Evolutionary conservation across 345 rosid species (phyloP).

Genomic region (Trapa incisa): DNA sequence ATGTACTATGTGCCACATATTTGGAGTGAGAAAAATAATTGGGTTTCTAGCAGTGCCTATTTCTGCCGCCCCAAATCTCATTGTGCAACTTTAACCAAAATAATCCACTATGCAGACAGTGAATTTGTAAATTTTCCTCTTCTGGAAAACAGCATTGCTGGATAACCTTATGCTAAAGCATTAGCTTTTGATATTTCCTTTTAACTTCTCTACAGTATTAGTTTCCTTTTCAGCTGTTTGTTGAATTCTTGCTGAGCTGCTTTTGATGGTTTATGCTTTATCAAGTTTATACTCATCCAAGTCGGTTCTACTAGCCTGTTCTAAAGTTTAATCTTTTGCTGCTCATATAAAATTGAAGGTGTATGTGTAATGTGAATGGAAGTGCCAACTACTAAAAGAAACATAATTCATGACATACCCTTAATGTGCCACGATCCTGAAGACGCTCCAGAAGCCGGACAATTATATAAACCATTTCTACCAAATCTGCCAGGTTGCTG

Average conservation of each 20-base stretch:
- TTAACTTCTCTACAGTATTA: neutral
- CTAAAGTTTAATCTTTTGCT: neutral
- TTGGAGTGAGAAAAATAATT: neutral
- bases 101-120: no score
- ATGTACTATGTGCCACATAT: neutral
- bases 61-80: neutral
- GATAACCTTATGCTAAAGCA: neutral
- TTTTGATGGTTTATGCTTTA: neutral
- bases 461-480: slow-evolving; percentile 57
- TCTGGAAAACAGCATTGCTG: neutral
- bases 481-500: slow-evolving; percentile 93
- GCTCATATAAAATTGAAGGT: neutral
- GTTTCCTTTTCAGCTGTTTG: neutral
- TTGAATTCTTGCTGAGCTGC: neutral
- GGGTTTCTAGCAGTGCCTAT: neutral
- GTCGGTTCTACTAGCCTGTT: neutral
- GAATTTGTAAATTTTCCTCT: neutral
- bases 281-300: neutral
- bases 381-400: neutral
- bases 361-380: neutral
- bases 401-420: slow-evolving; percentile 39
- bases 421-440: slow-evolving; percentile 78
- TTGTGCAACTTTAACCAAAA: no score
- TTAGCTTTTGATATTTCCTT: neutral
- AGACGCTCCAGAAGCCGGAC: slow-evolving; percentile 75